Conservation (phyloP, 1,139 yeast species). For the Blastobotrys petasosporus region DNA sequence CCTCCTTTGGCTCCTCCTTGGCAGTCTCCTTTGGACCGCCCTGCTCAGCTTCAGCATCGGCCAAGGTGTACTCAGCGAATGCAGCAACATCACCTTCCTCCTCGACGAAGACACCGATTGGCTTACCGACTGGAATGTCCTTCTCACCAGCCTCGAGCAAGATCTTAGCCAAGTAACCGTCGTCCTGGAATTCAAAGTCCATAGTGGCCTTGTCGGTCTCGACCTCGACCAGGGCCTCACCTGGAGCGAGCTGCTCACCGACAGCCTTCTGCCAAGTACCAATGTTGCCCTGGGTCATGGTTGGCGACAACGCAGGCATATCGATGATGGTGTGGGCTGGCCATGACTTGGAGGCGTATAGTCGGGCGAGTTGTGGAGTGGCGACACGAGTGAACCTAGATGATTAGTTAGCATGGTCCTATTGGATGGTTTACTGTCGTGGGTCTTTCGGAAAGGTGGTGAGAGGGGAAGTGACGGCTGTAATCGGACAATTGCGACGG, state of each 20-base stretch:
- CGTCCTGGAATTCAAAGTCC: slow-evolving; percentile 99
- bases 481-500: too few species aligned
- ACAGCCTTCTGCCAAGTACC: slow-evolving; percentile 83
- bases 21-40: slow-evolving; percentile 36
- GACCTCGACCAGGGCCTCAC: slow-evolving; percentile 92
- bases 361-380: slow-evolving; percentile 32
- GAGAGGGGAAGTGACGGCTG: neutral
- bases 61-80: slow-evolving; percentile 75
- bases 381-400: slow-evolving; percentile 25
- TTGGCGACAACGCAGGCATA: slow-evolving; percentile 95
- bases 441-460: neutral
- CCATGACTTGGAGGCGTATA: slow-evolving; percentile 39
- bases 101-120: slow-evolving; percentile 95
- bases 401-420: too few species aligned
- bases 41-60: slow-evolving; percentile 65
- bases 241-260: slow-evolving; percentile 83
- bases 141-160: slow-evolving; percentile 80
- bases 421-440: too few species aligned
- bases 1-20: slow-evolving; percentile 22
- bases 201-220: slow-evolving; percentile 98
- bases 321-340: slow-evolving; percentile 62
- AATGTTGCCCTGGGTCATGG: slow-evolving; percentile 93
- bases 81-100: slow-evolving; percentile 80
- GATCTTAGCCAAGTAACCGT: slow-evolving; percentile 89
- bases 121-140: slow-evolving; percentile 89